A percentile compares a stretch with the other conserved stretches of the same genome.
Evolutionary conservation across 306 rosid genomes (phyloP).

Genomic region (Cucurbita maxima): DNA sequence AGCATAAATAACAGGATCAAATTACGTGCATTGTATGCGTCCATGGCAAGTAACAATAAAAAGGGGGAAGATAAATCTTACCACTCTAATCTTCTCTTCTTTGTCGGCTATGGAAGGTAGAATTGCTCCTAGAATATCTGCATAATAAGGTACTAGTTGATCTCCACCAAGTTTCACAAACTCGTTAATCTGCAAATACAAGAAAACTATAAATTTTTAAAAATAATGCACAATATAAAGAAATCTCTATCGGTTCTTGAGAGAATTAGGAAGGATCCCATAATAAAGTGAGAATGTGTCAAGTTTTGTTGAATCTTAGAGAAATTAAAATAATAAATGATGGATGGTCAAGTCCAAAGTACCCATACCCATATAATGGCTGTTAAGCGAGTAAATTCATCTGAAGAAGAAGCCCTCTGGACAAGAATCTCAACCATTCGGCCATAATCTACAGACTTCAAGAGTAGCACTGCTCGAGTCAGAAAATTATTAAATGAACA

Average conservation of each 20-base stretch:
- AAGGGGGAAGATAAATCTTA: slow-evolving; percentile 19
- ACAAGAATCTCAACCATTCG: slow-evolving; percentile 99
- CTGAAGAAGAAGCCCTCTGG: slow-evolving; percentile 74
- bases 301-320: background rate
- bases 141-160: slow-evolving; percentile 92
- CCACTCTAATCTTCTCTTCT: slow-evolving; percentile 99
- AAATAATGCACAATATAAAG: background rate
- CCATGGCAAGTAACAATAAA: background rate
- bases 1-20: background rate
- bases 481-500: slow-evolving; percentile 80
- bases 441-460: slow-evolving; percentile 99
- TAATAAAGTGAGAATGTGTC: background rate
- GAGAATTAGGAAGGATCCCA: background rate
- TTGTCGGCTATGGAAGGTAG: slow-evolving; percentile 96
- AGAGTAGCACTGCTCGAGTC: slow-evolving; percentile 99
- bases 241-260: background rate
- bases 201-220: background rate
- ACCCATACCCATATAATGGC: slow-evolving; percentile 99
- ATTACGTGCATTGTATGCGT: background rate
- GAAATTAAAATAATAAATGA: background rate
- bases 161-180: slow-evolving; percentile 99
- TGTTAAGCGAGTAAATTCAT: slow-evolving; percentile 91
- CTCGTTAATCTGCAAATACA: slow-evolving; percentile 57
- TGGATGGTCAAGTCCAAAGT: slow-evolving; percentile 15
- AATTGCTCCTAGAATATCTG: slow-evolving; percentile 91